Base-by-base conservation (phyloP, 257 asterid species). In the Buddleja alternifolia region DNA sequence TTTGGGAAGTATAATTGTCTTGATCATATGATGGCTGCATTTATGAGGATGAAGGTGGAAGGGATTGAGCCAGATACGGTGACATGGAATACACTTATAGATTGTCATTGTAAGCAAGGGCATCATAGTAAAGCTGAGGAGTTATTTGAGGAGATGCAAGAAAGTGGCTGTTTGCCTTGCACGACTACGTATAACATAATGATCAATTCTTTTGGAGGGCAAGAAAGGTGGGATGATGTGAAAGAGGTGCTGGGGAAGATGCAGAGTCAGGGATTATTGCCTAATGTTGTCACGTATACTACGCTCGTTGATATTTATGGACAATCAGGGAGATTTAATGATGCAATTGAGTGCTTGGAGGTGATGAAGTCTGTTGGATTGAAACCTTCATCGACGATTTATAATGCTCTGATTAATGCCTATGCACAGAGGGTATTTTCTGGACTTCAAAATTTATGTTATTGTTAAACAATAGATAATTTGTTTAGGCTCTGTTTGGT, bases 261-360 rank as follows among this genome's bases (percentile, higher is more conserved):
- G 97, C 89, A 72, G 73, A 76, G 92, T 60, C 88, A 76, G 56
- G 98, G 98, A 21, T 46, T 93, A 42, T 74, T 88, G 79, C 96
- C 97, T 74, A 90, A 90, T 70, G 97, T 78, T 74, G 74, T 93
- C 77, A 93, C 98, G 0, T 90, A 93, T 68, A 93, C 98, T n/a
- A 93, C 98, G 10, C 89, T 93, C 0, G 84, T 93, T 60, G 92
- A 90, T 79, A 80, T 88, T 24, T 90, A 93, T 73, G 98, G 98
- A 63, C 86, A 76, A 58, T 90, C 98, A 0, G 98, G 97, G 63
- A 83, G 87, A 70, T 93, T 88, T 73, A 73, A 70, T 50, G 96
- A 93, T n/a, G 97, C 98, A 21, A 83, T 90, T 19, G 98, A 90
- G 81, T 90, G 97, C 74, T 77, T 93, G 82, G 94, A 93, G 87